Evolutionary conservation across 192 early-diverging fungal species (phyloP), one percentile per base, ranked within the genome.

Genomic region (Backusella tuberculispora): DNA sequence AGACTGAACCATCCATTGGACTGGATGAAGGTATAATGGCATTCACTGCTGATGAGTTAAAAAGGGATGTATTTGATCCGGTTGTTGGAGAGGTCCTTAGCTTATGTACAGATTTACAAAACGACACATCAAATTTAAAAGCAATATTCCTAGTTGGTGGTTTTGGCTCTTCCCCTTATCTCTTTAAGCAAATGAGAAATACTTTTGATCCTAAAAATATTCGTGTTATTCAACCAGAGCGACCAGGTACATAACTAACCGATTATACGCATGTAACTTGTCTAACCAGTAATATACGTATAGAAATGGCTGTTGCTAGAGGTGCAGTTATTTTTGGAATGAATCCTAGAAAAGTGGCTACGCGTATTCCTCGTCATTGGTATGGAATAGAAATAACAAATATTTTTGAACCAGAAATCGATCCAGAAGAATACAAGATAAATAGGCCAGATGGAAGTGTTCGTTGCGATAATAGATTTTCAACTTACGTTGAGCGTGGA

Each of bases 81-180:
- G 83, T 85, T 3, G 75, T 87, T 14, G 65, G 73, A 37, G 75
- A 80, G 44, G 82, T 87, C 4, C 42, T 75, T 37, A 72, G 82
- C 2, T 48, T 87, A 7, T 75, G 85, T n/a, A 67, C 73, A 60
- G 66, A 79, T 1, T 80, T 85, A 66, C 68, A 74, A 56, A 77
- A 66, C 24, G 56, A 74, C n/a, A 77, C 82, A 10, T 63, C 67
- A 1, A 75, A 76, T 34, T 75, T 82, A 45, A 82, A 83, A 17
- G 85, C 83, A 1, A 74, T 87, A 13, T 87, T 87, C 47, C 76
- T 85, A 74, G 85, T 87, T 2, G 85, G 85, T 66, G 85, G 85
- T 10, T 88, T 88, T 69, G 80, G 78, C 42, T 81, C 84, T 37
- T 83, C 80, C 7, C 69, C 79, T 14, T 88, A 88, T 63, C 65